phyloP scores from a whole-genome alignment of 2,329 filamentous ascomycete genomes.

The Neospermospora avenae region DNA sequence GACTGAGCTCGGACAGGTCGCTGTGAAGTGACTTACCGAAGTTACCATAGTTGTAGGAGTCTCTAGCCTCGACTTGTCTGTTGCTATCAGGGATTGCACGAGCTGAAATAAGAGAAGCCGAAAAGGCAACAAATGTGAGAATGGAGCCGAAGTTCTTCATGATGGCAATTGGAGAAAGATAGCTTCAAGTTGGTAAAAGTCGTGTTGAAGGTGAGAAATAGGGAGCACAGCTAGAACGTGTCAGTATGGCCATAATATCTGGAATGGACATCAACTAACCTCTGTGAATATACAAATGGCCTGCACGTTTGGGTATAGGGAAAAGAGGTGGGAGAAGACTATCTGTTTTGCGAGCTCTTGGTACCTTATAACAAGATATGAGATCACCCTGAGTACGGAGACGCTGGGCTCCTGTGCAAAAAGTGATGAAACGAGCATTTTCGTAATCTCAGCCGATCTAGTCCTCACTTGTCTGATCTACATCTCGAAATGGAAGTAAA shows the following conservation, averaged over 20 bases:
- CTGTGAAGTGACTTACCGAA: not conserved
- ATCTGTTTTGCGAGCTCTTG: slow-evolving; percentile 7
- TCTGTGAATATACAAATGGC: slow-evolving; percentile 30
- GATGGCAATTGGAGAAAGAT: slow-evolving; percentile 29
- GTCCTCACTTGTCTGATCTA: slow-evolving; percentile 31
- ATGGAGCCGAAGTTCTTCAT: slow-evolving; percentile 42
- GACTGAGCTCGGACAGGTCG: not conserved
- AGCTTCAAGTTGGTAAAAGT: slow-evolving; percentile 28
- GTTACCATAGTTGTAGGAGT: slow-evolving; percentile 19
- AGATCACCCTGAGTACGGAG: slow-evolving; percentile 10
- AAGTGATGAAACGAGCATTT: slow-evolving; percentile 23
- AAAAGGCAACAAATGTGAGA: slow-evolving; percentile 38
- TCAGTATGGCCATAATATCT: slow-evolving; percentile 17
- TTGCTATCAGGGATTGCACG: slow-evolving; percentile 25
- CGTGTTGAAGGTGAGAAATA: slow-evolving; percentile 23
- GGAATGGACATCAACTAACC: slow-evolving; percentile 16
- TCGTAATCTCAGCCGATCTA: slow-evolving; percentile 14
- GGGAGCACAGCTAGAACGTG: slow-evolving; percentile 30
- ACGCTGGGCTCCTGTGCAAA: slow-evolving; percentile 10
- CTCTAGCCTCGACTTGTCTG: slow-evolving; percentile 22
- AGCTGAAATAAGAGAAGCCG: slow-evolving; percentile 36
- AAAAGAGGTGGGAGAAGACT: slow-evolving; percentile 21
- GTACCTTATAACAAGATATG: slow-evolving; percentile 21
- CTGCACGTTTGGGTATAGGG: slow-evolving; percentile 23
- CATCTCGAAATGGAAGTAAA: slow-evolving; percentile 21